Percentiles rank a stretch among this genome's conserved stretches.
Evolutionary conservation across 1,139 yeast genomes (phyloP).

Genomic region (Geotrichum bryndzae): DNA sequence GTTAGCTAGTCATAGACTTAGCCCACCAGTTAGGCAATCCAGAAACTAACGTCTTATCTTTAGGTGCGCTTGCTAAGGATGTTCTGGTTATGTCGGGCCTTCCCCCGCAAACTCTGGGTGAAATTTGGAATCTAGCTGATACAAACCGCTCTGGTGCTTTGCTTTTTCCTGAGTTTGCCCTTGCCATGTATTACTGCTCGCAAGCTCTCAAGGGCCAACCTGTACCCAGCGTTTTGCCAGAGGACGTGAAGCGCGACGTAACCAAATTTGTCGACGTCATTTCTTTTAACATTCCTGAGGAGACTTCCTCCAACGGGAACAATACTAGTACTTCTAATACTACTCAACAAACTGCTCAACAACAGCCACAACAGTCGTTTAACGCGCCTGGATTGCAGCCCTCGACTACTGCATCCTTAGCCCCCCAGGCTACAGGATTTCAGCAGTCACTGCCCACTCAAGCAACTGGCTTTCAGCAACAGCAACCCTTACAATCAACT

Average conservation of each 20-base stretch:
- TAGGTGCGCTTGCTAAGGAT: slow-evolving; percentile 60
- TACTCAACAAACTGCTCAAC: slow-evolving; percentile 32
- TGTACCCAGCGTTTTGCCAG: slow-evolving; percentile 67
- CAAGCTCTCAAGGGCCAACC: slow-evolving; percentile 69
- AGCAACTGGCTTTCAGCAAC: slow-evolving; percentile 33
- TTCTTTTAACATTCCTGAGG: slow-evolving; percentile 69
- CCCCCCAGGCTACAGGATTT: background rate
- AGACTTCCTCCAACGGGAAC: slow-evolving; percentile 19
- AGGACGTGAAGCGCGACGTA: slow-evolving; percentile 74
- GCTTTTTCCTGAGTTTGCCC: slow-evolving; percentile 89
- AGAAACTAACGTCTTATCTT: background rate
- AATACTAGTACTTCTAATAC: background rate
- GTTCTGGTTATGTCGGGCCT: slow-evolving; percentile 77
- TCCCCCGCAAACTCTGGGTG: slow-evolving; percentile 69
- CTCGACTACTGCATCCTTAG: background rate
- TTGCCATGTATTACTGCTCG: slow-evolving; percentile 85
- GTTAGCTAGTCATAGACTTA: background rate
- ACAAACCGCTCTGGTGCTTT: slow-evolving; percentile 79
- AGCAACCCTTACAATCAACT: slow-evolving; percentile 27
- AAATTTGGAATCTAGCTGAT: slow-evolving; percentile 87
- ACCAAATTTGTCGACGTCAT: slow-evolving; percentile 82
- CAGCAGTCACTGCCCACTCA: slow-evolving; percentile 28
- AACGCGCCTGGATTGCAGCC: background rate
- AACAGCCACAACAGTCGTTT: background rate
- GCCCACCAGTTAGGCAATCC: background rate